phyloP scores from a whole-genome alignment of 345 rosid species.

The Kandelia obovata region DNA sequence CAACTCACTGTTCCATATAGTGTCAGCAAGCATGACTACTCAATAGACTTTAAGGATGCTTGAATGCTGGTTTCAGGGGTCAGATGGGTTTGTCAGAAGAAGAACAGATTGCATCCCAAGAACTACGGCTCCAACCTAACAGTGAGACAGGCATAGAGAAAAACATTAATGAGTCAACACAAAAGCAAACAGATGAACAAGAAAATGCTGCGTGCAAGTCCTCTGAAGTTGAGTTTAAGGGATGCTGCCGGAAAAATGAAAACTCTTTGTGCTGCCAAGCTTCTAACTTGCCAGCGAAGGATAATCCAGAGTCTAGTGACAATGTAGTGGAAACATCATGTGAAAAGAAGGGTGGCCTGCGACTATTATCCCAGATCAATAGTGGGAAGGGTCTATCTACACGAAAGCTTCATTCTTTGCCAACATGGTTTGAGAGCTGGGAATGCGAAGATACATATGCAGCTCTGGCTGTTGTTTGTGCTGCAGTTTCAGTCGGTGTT shows the following conservation, averaged over 20 bases:
- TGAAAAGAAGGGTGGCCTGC: slow-evolving; percentile 48
- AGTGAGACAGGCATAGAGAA: slow-evolving; percentile 28
- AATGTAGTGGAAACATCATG: slow-evolving; percentile 24
- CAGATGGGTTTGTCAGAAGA: slow-evolving; percentile 76
- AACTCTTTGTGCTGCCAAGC: slow-evolving; percentile 53
- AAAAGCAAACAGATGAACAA: slow-evolving; percentile 25
- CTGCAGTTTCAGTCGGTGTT: slow-evolving; percentile 69
- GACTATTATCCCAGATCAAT: slow-evolving; percentile 26
- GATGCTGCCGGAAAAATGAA: slow-evolving; percentile 66
- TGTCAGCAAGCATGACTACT: not conserved
- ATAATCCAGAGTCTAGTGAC: slow-evolving; percentile 19
- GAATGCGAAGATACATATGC: slow-evolving; percentile 86
- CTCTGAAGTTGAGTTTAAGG: slow-evolving; percentile 34
- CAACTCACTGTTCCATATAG: too few species aligned
- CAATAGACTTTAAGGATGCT: not conserved
- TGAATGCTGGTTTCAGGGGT: slow-evolving; percentile 50
- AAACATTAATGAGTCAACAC: slow-evolving; percentile 25
- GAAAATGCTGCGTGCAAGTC: slow-evolving; percentile 20
- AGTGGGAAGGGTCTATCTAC: slow-evolving; percentile 37
- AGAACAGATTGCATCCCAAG: slow-evolving; percentile 60
- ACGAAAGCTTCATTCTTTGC: slow-evolving; percentile 47
- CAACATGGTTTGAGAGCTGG: slow-evolving; percentile 79
- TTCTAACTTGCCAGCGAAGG: slow-evolving; percentile 24
- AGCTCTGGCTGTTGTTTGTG: slow-evolving; percentile 68
- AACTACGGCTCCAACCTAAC: slow-evolving; percentile 48